phyloP scores from a whole-genome alignment of 192 early-diverging fungal species.

The Linnemannia exigua region DNA sequence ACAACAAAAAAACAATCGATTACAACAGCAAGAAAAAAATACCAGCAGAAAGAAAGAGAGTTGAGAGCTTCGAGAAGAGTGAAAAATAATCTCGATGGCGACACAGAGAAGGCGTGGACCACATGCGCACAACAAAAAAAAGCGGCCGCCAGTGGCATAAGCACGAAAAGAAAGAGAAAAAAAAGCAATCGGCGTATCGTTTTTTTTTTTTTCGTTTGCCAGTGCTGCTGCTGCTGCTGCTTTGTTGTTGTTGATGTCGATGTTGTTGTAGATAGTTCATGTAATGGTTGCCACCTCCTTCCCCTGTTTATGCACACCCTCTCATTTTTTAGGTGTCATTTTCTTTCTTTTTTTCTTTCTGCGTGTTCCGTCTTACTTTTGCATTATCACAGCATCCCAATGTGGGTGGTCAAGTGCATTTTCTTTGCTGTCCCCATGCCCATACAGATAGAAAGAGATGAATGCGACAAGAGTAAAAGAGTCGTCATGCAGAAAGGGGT shows the following conservation, averaged over 20 bases:
- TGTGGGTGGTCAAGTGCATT: neutral
- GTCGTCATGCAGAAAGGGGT: neutral
- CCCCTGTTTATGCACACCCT: neutral
- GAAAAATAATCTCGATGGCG: slow-evolving; percentile 1
- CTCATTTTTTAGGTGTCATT: neutral
- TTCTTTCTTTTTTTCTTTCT: slow-evolving; percentile 6
- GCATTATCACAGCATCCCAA: neutral
- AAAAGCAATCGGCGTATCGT: slow-evolving; percentile 1
- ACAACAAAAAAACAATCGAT: neutral
- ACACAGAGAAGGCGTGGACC: neutral
- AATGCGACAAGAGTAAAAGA: neutral
- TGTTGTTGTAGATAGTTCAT: neutral
- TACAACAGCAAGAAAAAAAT: slow-evolving; percentile 9
- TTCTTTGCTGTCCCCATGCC: neutral
- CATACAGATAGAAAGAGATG: neutral
- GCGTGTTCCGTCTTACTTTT: no score
- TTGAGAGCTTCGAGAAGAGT: neutral
- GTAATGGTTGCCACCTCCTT: neutral
- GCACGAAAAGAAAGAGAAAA: neutral
- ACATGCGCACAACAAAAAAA: neutral
- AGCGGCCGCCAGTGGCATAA: neutral
- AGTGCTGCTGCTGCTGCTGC: neutral
- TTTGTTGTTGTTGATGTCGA: neutral
- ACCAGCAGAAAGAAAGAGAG: neutral
- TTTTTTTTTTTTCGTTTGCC: neutral